A percentile compares a stretch with the other conserved stretches of the same genome.
phyloP scores from a whole-genome alignment of 306 rosid species.

The Dalbergia cochinchinensis region DNA sequence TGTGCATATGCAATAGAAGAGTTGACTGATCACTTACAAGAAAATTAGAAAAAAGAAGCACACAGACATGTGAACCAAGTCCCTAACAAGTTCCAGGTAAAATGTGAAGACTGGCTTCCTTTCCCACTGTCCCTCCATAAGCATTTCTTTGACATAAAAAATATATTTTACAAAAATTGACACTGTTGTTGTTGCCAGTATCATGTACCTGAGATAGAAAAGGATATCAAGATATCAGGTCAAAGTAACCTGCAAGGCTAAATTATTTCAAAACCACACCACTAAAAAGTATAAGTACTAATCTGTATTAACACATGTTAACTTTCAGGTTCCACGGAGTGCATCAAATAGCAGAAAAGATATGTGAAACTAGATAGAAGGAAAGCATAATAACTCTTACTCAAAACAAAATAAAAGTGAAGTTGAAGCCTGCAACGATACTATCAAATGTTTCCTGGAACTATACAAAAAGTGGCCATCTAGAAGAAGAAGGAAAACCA shows the following conservation, averaged over 20 bases:
- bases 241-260: slow-evolving; percentile 5
- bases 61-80: slow-evolving; percentile 96
- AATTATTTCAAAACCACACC: slow-evolving; percentile 33
- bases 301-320: too few species aligned
- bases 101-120: slow-evolving; percentile 93
- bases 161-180: slow-evolving; percentile 87
- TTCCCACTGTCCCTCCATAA: slow-evolving; percentile 99
- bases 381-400: slow-evolving; percentile 61
- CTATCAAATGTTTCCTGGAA: slow-evolving; percentile 66
- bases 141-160: slow-evolving; percentile 90
- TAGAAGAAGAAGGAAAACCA: slow-evolving; percentile 83
- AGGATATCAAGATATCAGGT: slow-evolving; percentile 10
- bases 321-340: not conserved
- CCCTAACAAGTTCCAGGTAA: slow-evolving; percentile 92
- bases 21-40: slow-evolving; percentile 70
- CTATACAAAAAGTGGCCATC: slow-evolving; percentile 80
- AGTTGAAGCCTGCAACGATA: slow-evolving; percentile 83
- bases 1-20: slow-evolving; percentile 21
- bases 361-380: slow-evolving; percentile 5
- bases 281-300: not conserved
- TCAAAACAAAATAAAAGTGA: slow-evolving; percentile 90
- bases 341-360: not conserved
- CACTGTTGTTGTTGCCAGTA: slow-evolving; percentile 90
- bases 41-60: slow-evolving; percentile 96
- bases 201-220: slow-evolving; percentile 90